Conservation (phyloP, 2,329 filamentous ascomycete genomes). For the Hypomyces perniciosus region DNA sequence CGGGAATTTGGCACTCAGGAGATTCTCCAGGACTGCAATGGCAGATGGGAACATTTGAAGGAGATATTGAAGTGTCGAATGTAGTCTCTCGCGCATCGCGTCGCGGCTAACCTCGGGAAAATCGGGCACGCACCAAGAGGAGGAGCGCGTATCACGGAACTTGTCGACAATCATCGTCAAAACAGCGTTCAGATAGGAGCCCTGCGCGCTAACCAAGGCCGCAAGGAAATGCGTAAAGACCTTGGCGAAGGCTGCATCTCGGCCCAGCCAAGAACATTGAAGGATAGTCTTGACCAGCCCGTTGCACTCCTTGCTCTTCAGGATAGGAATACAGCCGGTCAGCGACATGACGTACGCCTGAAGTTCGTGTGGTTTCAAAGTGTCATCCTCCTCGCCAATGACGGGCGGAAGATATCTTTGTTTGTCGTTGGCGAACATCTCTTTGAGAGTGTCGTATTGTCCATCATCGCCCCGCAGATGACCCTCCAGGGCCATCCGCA, state of each 20-base stretch:
- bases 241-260: conserved; percentile 59
- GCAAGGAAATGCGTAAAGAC: conserved; percentile 63
- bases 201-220: conserved; percentile 74
- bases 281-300: conserved; percentile 54
- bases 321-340: conserved; percentile 52
- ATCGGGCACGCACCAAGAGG: conserved; percentile 43
- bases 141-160: conserved; percentile 52
- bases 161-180: conserved; percentile 76
- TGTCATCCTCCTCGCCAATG: conserved; percentile 42
- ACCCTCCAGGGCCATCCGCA: conserved; percentile 49
- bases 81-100: conserved; percentile 66
- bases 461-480: conserved; percentile 53
- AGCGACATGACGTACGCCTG: conserved; percentile 58
- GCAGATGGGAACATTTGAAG: conserved; percentile 77
- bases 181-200: conserved; percentile 67
- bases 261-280: conserved; percentile 58
- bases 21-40: conserved; percentile 59
- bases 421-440: conserved; percentile 48
- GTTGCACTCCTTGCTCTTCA: conserved; percentile 53
- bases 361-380: conserved; percentile 48
- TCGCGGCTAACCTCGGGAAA: conserved; percentile 56
- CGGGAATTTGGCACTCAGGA: conserved; percentile 66
- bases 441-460: conserved; percentile 56
- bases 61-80: conserved; percentile 69
- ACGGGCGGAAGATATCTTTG: conserved; percentile 34